These are phyloP conservation scores for Graphilbum fragrans DNA, from an alignment of 2,329 filamentous ascomycete genomes.

Conservation along the genomic window DNA sequence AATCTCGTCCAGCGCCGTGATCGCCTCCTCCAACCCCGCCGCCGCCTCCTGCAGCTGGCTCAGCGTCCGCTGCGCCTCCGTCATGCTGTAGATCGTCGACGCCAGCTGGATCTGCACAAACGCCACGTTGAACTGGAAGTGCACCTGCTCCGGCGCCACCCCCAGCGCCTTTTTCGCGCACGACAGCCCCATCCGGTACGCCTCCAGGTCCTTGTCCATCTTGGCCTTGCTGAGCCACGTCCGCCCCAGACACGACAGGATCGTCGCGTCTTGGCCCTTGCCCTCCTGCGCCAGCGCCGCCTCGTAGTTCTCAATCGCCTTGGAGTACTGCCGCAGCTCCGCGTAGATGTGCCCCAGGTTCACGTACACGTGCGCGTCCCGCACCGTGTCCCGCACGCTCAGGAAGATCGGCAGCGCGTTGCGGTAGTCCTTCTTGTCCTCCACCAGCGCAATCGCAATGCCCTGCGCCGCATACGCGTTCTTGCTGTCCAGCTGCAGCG, in stretches of 20 bases:
- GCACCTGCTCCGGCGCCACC: constrained; percentile 69
- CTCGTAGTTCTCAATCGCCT: constrained; percentile 93
- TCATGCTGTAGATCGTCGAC: constrained; percentile 60
- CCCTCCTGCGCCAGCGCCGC: constrained; percentile 68
- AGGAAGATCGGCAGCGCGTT: constrained; percentile 77
- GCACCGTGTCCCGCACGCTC: constrained; percentile 81
- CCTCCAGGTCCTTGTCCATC: constrained; percentile 42
- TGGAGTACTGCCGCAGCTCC: constrained; percentile 79
- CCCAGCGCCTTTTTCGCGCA: constrained; percentile 61
- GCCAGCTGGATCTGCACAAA: constrained; percentile 96
- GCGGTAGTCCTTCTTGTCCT: constrained; percentile 84
- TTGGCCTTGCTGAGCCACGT: constrained; percentile 78
- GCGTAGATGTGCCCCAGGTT: constrained; percentile 90
- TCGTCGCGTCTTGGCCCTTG: constrained; percentile 59
- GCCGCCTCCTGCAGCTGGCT: constrained; percentile 72
- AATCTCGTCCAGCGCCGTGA: constrained; percentile 56
- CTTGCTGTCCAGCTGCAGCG: constrained; percentile 82
- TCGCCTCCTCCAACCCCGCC: constrained; percentile 69
- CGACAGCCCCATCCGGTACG: constrained; percentile 43
- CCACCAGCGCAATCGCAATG: constrained; percentile 83
- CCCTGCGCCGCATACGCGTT: constrained; percentile 96
- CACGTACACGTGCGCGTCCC: constrained; percentile 77
- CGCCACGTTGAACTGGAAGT: constrained; percentile 95
- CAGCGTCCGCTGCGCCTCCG: constrained; percentile 65
- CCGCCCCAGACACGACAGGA: constrained; percentile 75